Evolutionary conservation across 192 early-diverging fungal genomes (phyloP).

Genomic region (Pilobolus umbonatus): DNA sequence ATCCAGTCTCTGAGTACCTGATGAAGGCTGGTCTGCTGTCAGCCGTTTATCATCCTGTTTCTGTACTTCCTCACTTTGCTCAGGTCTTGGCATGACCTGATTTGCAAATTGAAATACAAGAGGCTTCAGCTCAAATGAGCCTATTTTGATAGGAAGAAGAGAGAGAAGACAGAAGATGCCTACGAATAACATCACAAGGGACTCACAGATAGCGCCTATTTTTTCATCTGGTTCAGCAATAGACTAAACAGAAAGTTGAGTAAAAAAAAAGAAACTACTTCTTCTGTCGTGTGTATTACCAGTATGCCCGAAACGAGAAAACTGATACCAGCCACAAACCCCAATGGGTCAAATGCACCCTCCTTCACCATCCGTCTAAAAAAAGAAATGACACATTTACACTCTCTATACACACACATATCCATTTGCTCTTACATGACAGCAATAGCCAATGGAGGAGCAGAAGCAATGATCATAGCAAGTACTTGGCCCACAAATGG

Average conservation of each 20-base stretch:
- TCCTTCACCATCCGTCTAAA: slow-evolving; percentile 25
- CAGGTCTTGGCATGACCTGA: slow-evolving; percentile 30
- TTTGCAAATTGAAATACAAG: slow-evolving; percentile 28
- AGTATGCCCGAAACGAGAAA: slow-evolving; percentile 32
- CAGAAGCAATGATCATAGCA: slow-evolving; percentile 31
- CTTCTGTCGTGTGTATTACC: slow-evolving; percentile 14
- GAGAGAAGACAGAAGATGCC: slow-evolving; percentile 28
- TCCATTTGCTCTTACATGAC: slow-evolving; percentile 11
- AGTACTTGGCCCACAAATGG: slow-evolving; percentile 27
- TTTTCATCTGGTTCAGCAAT: slow-evolving; percentile 30
- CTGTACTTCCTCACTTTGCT: slow-evolving; percentile 2
- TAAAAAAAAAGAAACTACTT: not conserved
- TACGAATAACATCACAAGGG: slow-evolving; percentile 22
- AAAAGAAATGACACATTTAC: not conserved
- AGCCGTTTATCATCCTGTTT: slow-evolving; percentile 17
- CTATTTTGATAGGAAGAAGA: slow-evolving; percentile 19
- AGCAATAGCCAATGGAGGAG: slow-evolving; percentile 26
- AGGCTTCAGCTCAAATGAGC: slow-evolving; percentile 21
- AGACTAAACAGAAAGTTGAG: slow-evolving; percentile 15
- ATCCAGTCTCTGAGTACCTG: slow-evolving; percentile 15
- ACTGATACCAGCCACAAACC: slow-evolving; percentile 25
- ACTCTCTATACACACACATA: not conserved
- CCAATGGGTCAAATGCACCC: slow-evolving; percentile 22
- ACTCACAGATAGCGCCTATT: slow-evolving; percentile 23
- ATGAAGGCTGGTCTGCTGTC: not conserved